A percentile compares a stretch with the other conserved stretches of the same genome.
phyloP scores from a whole-genome alignment of 2,329 filamentous ascomycete genomes.

The Arthrobotrys sinensis region DNA sequence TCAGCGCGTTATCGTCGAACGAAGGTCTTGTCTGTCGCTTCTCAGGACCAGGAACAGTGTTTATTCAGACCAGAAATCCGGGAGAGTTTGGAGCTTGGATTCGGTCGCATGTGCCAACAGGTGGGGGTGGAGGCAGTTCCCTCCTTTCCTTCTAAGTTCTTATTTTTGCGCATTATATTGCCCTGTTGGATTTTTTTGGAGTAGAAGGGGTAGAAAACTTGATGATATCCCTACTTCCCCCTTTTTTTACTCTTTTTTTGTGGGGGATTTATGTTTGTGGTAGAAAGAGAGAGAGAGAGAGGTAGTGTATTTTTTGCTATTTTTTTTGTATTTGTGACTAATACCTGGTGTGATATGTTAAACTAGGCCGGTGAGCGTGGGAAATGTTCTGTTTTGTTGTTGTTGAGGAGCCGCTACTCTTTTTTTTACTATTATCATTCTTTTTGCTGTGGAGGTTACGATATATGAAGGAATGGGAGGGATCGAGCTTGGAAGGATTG shows the following conservation, averaged over 20 bases:
- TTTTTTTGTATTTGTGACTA: conserved; percentile 51
- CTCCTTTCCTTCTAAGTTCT: conserved; percentile 54
- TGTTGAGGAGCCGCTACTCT: not conserved
- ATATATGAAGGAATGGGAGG: too few relatives aligned
- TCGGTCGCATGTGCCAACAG: conserved; percentile 67
- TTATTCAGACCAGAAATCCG: conserved; percentile 91
- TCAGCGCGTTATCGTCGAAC: conserved; percentile 84
- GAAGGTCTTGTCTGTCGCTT: conserved; percentile 97
- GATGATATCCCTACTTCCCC: not conserved
- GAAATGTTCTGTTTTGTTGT: not conserved
- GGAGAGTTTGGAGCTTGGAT: conserved; percentile 75
- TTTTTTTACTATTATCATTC: not conserved
- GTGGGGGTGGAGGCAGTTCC: conserved; percentile 54
- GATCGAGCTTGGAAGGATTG: too few relatives aligned
- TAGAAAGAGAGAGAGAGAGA: not conserved
- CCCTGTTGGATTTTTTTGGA: conserved; percentile 15
- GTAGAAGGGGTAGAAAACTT: not conserved
- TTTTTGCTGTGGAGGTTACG: not conserved
- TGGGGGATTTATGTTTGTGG: not conserved
- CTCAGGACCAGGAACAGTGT: conserved; percentile 84
- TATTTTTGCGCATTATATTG: not conserved
- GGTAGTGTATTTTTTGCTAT: conserved; percentile 19
- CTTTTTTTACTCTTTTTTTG: conserved; percentile 15
- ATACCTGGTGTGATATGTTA: conserved; percentile 35
- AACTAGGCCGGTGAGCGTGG: conserved; percentile 41